phyloP scores from a whole-genome alignment of 257 asterid species.

The Solanum peruvianum region DNA sequence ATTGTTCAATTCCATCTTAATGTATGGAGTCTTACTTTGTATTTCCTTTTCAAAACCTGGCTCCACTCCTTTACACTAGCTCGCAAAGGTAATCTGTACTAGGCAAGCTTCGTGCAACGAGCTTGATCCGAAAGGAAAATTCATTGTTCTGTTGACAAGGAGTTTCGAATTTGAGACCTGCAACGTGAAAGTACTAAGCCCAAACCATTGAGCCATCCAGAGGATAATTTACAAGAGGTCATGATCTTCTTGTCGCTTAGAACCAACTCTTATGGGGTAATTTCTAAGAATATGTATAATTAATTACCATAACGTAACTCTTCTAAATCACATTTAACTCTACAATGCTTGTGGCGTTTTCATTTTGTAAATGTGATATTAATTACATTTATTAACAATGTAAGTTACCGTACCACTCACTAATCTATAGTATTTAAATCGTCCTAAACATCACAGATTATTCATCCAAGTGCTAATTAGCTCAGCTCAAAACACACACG shows the following conservation, averaged over 20 bases:
- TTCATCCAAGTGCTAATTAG: neutral
- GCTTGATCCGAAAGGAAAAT: no score
- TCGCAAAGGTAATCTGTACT: no score
- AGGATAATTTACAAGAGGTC: no score
- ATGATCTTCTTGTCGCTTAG: neutral
- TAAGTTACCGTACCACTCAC: neutral
- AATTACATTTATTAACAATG: neutral
- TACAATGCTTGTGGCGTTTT: neutral
- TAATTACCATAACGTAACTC: neutral
- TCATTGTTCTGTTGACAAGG: no score
- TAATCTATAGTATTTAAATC: neutral
- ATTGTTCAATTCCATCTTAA: neutral
- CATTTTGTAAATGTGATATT: neutral
- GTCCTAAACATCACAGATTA: neutral
- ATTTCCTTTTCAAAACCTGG: no score
- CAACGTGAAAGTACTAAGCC: no score
- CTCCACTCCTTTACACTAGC: no score
- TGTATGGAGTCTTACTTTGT: no score
- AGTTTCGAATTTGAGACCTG: no score
- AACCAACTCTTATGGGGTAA: neutral
- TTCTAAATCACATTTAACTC: neutral
- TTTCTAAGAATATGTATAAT: neutral
- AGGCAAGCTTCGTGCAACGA: no score
- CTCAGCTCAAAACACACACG: neutral
- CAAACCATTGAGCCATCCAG: no score